phyloP scores from a whole-genome alignment of 495 filamentous ascomycete genomes.

The Annulohypoxylon bovei region DNA sequence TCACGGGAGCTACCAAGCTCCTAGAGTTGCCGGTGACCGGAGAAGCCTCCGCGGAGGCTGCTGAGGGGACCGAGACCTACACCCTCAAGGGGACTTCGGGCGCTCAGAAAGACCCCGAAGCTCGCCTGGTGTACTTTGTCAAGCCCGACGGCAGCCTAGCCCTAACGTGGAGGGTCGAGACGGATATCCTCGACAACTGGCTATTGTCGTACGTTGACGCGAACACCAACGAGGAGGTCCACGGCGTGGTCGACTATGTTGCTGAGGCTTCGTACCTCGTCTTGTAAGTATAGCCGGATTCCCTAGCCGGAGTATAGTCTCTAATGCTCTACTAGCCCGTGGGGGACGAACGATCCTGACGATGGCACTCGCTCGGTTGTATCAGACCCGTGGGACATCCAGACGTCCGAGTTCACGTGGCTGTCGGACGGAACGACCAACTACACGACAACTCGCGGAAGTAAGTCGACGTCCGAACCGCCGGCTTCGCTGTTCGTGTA shows the following conservation, averaged over 20 bases:
- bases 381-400: conserved; percentile 50
- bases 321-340: conserved; percentile 44
- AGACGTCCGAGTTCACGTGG: conserved; percentile 58
- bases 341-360: conserved; percentile 60
- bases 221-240: conserved; percentile 48
- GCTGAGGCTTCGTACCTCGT: conserved; percentile 60
- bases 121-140: conserved; percentile 57
- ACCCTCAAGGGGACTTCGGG: conserved; percentile 52
- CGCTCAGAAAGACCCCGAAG: conserved; percentile 54
- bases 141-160: conserved; percentile 52
- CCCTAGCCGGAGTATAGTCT: conserved; percentile 7
- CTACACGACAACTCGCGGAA: conserved; percentile 58
- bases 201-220: conserved; percentile 62
- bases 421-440: conserved; percentile 48
- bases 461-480: conserved; percentile 34
- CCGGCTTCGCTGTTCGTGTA: neutral
- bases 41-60: conserved; percentile 48
- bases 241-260: conserved; percentile 59
- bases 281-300: conserved; percentile 37
- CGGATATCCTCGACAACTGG: conserved; percentile 60
- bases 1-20: conserved; percentile 45
- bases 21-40: conserved; percentile 50
- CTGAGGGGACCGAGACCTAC: conserved; percentile 46
- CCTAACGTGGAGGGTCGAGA: conserved; percentile 61
- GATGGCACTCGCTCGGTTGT: conserved; percentile 51